Conservation (phyloP, 306 rosid genomes). For the Fragaria iinumae region DNA sequence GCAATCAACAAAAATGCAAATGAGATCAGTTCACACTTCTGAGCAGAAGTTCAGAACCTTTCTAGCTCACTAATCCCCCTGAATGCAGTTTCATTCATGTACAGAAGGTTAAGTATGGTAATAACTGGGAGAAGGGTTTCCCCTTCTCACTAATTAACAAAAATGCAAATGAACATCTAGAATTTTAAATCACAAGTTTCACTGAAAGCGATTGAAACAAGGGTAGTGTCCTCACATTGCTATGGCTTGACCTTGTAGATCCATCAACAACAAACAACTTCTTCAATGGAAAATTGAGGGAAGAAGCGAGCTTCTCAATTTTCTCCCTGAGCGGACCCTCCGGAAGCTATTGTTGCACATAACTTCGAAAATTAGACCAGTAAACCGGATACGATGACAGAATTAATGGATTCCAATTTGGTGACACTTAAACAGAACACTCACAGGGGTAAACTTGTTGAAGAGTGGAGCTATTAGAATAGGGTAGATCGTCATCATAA, state of each 20-base stretch:
- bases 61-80: neutral
- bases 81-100: neutral
- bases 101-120: neutral
- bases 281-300: slow-evolving; percentile 86
- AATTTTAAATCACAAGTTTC: neutral
- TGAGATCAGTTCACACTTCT: neutral
- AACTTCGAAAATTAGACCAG: slow-evolving; percentile 20
- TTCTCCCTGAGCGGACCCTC: slow-evolving; percentile 85
- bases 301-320: slow-evolving; percentile 88
- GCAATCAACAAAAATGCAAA: neutral
- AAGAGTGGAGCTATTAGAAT: slow-evolving; percentile 93
- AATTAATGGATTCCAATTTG: slow-evolving; percentile 1
- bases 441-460: slow-evolving; percentile 92
- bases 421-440: slow-evolving; percentile 30
- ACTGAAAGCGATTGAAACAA: slow-evolving; percentile 1
- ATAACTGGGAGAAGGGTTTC: neutral
- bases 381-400: slow-evolving; percentile 14
- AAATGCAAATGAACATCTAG: neutral
- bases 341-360: slow-evolving; percentile 66
- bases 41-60: neutral
- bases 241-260: slow-evolving; percentile 97
- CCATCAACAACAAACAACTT: slow-evolving; percentile 97
- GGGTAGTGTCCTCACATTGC: slow-evolving; percentile 73
- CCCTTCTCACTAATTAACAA: neutral
- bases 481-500: slow-evolving; percentile 97